phyloP scores from a whole-genome alignment of 805 yeast species.

The Candida insectorum region DNA sequence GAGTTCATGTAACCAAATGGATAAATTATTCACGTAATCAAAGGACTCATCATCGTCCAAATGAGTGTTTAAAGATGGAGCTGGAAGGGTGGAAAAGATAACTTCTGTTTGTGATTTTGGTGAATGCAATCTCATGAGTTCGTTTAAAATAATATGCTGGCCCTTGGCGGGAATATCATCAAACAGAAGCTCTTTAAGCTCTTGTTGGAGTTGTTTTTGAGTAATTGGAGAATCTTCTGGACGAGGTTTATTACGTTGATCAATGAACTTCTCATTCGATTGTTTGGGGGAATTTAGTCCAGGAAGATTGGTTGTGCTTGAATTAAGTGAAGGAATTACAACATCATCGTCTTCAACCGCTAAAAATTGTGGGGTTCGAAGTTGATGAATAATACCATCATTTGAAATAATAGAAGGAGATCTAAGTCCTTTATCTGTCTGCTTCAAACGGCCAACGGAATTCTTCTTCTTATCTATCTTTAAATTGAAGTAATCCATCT shows the following conservation, averaged over 20 bases:
- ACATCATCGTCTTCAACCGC: conserved; percentile 23
- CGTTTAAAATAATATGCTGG: conserved; percentile 85
- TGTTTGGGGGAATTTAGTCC: conserved; percentile 5
- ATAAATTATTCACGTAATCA: conserved; percentile 72
- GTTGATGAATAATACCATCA: conserved; percentile 30
- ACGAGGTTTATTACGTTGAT: not conserved
- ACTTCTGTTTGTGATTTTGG: conserved; percentile 54
- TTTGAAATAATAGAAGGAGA: conserved; percentile 37
- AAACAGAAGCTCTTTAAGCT: conserved; percentile 48
- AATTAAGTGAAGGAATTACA: conserved; percentile 12
- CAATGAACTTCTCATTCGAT: not conserved
- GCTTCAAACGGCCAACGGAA: conserved; percentile 3
- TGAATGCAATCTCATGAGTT: conserved; percentile 70
- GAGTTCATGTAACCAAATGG: conserved; percentile 74
- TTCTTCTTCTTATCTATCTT: conserved; percentile 9
- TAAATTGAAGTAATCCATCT: conserved; percentile 12
- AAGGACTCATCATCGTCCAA: conserved; percentile 61
- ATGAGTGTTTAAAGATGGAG: conserved; percentile 83
- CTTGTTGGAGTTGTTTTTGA: conserved; percentile 34
- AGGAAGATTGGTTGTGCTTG: conserved; percentile 10
- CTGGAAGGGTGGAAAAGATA: conserved; percentile 85
- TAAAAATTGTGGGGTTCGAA: conserved; percentile 32
- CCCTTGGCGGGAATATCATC: conserved; percentile 89
- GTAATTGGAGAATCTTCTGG: conserved; percentile 17
- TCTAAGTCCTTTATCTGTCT: conserved; percentile 8